Conservation (phyloP, 345 rosid genomes). For the Sisymbrium altissimum region DNA sequence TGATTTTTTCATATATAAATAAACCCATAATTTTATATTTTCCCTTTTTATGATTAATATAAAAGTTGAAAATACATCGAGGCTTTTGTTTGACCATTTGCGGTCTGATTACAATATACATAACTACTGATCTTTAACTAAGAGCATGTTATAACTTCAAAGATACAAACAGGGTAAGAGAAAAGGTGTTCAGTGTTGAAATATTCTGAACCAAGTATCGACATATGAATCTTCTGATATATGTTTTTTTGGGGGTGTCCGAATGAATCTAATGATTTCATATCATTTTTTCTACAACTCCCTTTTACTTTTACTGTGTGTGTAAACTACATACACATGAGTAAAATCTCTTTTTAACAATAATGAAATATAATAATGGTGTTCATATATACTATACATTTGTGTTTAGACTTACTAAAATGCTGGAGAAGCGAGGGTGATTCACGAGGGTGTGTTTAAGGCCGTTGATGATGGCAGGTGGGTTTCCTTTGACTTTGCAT, state of each 20-base stretch:
- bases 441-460: constrained; percentile 52
- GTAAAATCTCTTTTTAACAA: not conserved
- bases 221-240: not conserved
- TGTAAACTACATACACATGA: not conserved
- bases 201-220: not conserved
- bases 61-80: not conserved
- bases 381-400: not conserved
- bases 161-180: not conserved
- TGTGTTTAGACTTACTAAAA: constrained; percentile 43
- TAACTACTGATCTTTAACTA: not conserved
- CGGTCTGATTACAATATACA: not conserved
- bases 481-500: constrained; percentile 39
- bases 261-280: not conserved
- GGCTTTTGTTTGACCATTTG: not conserved
- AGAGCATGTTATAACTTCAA: not conserved
- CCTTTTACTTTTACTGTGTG: not conserved
- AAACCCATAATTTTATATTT: not conserved
- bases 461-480: constrained; percentile 47
- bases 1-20: not conserved
- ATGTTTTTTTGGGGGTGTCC: not conserved
- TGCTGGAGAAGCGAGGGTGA: constrained; percentile 91
- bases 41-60: not conserved
- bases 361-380: not conserved
- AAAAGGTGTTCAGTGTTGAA: not conserved
- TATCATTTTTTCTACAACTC: not conserved